Conservation (phyloP, 768 basidiomycete species). For the Russula sp. region DNA sequence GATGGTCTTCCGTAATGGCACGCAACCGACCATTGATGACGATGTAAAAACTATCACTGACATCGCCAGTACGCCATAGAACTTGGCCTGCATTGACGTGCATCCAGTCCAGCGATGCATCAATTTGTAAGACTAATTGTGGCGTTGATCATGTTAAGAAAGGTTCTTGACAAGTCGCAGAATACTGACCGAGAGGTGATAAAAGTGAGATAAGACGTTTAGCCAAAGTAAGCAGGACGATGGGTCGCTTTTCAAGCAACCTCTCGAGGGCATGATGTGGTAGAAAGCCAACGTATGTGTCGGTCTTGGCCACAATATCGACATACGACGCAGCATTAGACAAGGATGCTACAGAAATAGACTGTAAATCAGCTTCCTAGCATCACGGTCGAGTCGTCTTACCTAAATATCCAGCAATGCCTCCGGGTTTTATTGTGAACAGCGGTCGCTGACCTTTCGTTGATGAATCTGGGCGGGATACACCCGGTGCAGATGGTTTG, state of each 20-base stretch:
- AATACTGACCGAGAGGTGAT: slow-evolving; percentile 72
- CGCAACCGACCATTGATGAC: slow-evolving; percentile 95
- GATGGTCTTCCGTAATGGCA: slow-evolving; percentile 74
- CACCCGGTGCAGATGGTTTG: slow-evolving; percentile 22
- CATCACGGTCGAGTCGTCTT: slow-evolving; percentile 17
- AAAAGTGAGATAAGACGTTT: slow-evolving; percentile 94
- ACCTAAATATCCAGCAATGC: slow-evolving; percentile 96
- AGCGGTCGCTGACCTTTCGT: slow-evolving; percentile 50
- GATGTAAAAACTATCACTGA: slow-evolving; percentile 94
- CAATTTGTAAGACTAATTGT: slow-evolving; percentile 81
- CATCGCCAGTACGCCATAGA: slow-evolving; percentile 85
- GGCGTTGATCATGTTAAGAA: background rate
- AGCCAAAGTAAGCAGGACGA: slow-evolving; percentile 89
- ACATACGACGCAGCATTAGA: slow-evolving; percentile 93
- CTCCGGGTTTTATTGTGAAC: slow-evolving; percentile 94
- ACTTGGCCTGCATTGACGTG: slow-evolving; percentile 95
- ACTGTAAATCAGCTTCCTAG: background rate
- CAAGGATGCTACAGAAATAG: slow-evolving; percentile 57
- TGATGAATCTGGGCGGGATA: slow-evolving; percentile 30
- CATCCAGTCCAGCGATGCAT: slow-evolving; percentile 96
- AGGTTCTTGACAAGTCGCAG: background rate
- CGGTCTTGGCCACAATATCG: slow-evolving; percentile 94
- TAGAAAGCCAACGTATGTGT: slow-evolving; percentile 95
- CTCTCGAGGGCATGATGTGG: slow-evolving; percentile 84
- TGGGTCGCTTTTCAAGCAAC: slow-evolving; percentile 88